Evolutionary conservation across 2,329 filamentous ascomycete genomes (phyloP).

Genomic region (Phaeomoniella chlamydospora): DNA sequence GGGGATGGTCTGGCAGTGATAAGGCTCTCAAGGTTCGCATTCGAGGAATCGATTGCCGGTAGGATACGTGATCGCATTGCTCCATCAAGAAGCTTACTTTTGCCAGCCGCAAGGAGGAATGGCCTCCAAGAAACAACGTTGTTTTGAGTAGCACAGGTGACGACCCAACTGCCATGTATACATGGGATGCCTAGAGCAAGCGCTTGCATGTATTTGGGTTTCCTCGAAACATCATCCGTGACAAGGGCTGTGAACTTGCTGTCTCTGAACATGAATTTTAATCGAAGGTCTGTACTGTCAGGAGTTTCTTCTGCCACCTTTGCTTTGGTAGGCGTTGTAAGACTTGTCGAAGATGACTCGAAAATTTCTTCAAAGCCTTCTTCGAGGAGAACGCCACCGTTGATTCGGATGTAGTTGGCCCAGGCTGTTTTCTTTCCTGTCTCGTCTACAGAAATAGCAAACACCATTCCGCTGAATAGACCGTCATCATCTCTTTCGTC

Average conservation of each 20-base stretch:
- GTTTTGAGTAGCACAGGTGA: slow-evolving; percentile 50
- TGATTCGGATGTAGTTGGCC: slow-evolving; percentile 47
- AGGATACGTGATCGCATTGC: slow-evolving; percentile 64
- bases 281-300: slow-evolving; percentile 25
- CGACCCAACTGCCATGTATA: slow-evolving; percentile 67
- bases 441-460: slow-evolving; percentile 64
- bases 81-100: slow-evolving; percentile 61
- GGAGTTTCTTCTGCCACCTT: slow-evolving; percentile 6
- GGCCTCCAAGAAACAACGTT: slow-evolving; percentile 57
- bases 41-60: slow-evolving; percentile 19
- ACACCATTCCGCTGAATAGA: slow-evolving; percentile 70
- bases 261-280: slow-evolving; percentile 37
- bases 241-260: slow-evolving; percentile 74
- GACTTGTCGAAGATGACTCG: slow-evolving; percentile 24
- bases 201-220: slow-evolving; percentile 87
- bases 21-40: slow-evolving; percentile 41
- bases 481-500: slow-evolving; percentile 12
- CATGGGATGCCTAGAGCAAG: slow-evolving; percentile 81
- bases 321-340: slow-evolving; percentile 16
- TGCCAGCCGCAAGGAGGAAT: slow-evolving; percentile 75
- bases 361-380: slow-evolving; percentile 76
- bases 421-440: slow-evolving; percentile 42
- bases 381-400: slow-evolving; percentile 58
- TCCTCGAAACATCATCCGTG: slow-evolving; percentile 71
- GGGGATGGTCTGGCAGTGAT: slow-evolving; percentile 48